Percentiles rank a stretch among this genome's conserved stretches.
These are phyloP conservation scores for Acephala macrosclerotiorum DNA, from an alignment of 2,329 filamentous ascomycete species.

Conservation along the genomic window DNA sequence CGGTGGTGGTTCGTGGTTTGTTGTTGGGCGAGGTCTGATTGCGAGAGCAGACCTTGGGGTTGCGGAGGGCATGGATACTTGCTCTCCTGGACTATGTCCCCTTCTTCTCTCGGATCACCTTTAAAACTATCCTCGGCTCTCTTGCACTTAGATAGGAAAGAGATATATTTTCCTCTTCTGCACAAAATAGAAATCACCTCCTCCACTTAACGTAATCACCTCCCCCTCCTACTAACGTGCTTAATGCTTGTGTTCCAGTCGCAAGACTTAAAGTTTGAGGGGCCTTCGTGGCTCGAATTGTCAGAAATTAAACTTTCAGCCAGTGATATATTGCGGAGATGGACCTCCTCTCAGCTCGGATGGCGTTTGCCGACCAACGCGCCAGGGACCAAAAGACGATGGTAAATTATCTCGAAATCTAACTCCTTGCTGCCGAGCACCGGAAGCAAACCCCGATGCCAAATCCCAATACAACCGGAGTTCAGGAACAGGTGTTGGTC, in stretches of 20 bases:
- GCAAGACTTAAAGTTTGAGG: neutral
- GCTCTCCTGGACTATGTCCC: neutral
- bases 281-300: neutral
- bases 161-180: neutral
- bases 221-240: neutral
- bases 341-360: neutral
- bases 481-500: neutral
- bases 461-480: neutral
- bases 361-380: conserved; percentile 4
- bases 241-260: neutral
- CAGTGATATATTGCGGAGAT: conserved; percentile 7
- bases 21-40: conserved; percentile 37
- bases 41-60: conserved; percentile 37
- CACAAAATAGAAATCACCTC: neutral
- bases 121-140: neutral
- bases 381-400: neutral
- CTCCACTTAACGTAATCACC: neutral
- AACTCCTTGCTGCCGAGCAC: neutral
- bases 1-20: conserved; percentile 28
- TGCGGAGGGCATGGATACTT: conserved; percentile 41
- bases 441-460: neutral
- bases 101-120: neutral
- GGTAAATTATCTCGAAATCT: neutral
- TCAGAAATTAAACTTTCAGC: conserved; percentile 5
- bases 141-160: neutral